Conservation (phyloP, 1,284 basidiomycete genomes). For the Phellopilus nigrolimitatus region DNA sequence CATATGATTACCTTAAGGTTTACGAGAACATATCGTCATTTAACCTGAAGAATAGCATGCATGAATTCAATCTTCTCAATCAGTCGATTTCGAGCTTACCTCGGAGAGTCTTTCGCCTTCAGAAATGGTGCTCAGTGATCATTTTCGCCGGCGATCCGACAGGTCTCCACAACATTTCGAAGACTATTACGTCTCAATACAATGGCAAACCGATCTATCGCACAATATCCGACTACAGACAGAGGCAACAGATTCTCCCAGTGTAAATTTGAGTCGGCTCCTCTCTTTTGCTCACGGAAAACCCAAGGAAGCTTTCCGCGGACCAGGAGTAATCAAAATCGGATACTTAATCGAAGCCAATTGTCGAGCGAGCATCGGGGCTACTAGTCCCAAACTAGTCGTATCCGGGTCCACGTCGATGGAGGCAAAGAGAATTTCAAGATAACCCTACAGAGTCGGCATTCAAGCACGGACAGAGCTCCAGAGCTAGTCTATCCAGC, state of each 20-base stretch:
- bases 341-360: too few relatives aligned
- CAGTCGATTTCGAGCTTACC: constrained; percentile 10
- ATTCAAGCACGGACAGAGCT: too few relatives aligned
- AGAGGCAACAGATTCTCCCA: neutral
- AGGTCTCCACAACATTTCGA: neutral
- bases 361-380: too few relatives aligned
- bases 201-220: too few relatives aligned
- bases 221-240: neutral
- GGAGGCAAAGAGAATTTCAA: too few relatives aligned
- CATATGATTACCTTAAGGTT: neutral
- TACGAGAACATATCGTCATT: too few relatives aligned
- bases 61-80: neutral
- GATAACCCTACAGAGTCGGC: too few relatives aligned
- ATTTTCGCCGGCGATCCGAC: neutral
- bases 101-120: neutral
- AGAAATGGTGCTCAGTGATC: neutral
- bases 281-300: neutral
- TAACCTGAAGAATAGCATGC: neutral
- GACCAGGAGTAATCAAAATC: too few relatives aligned
- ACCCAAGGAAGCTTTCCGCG: neutral
- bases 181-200: too few relatives aligned
- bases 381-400: too few relatives aligned
- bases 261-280: neutral
- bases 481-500: too few relatives aligned
- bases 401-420: too few relatives aligned